phyloP scores from a whole-genome alignment of 352 stramenopile species.

The Phytophthora fragariaefolia region DNA sequence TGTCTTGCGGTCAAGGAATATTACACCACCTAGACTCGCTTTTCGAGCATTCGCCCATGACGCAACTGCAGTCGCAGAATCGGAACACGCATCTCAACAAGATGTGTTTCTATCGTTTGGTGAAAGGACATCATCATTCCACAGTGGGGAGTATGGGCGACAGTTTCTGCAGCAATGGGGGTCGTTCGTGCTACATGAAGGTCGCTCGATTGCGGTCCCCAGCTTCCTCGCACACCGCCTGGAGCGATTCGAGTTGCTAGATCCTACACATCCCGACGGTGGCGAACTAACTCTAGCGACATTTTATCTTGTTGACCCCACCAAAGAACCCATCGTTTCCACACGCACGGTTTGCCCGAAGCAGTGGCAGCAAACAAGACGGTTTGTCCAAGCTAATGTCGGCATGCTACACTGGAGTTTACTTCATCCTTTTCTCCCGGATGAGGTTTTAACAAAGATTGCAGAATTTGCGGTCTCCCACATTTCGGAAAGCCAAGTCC shows the following conservation, averaged over 20 bases:
- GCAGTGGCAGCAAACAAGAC: constrained; percentile 22
- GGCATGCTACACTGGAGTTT: constrained; percentile 9
- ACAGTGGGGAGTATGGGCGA: constrained; percentile 11
- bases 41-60: constrained; percentile 21
- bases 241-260: constrained; percentile 23
- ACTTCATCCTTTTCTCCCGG: constrained; percentile 4
- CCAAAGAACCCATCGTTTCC: constrained; percentile 8
- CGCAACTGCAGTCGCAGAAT: background rate
- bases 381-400: constrained; percentile 28
- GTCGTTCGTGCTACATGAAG: constrained; percentile 19
- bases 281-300: constrained; percentile 23
- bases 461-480: constrained; percentile 14
- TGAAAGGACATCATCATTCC: constrained; percentile 21
- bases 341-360: constrained; percentile 12
- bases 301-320: constrained; percentile 27
- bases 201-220: constrained; percentile 14
- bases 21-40: constrained; percentile 12
- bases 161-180: constrained; percentile 26
- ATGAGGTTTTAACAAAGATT: constrained; percentile 12
- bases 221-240: constrained; percentile 19
- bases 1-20: constrained; percentile 14
- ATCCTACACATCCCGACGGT: constrained; percentile 9
- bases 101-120: constrained; percentile 20
- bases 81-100: constrained; percentile 8
- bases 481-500: constrained; percentile 7